Evolutionary conservation across 2,329 filamentous ascomycete species (phyloP).

Genomic region (Chrysosporium queenslandicum): DNA sequence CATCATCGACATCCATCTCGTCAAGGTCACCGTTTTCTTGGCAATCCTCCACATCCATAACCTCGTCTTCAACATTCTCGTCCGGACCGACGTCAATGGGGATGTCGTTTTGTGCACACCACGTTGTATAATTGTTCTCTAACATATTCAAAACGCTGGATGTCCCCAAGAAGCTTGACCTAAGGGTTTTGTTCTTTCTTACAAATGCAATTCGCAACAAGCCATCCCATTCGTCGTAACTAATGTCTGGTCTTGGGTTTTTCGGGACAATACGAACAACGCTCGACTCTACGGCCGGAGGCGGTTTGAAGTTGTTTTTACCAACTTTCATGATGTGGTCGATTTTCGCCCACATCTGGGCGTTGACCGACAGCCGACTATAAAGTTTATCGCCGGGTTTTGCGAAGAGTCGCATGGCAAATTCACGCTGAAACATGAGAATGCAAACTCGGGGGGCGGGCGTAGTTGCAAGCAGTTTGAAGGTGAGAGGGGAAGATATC

Average conservation of each 20-base stretch:
- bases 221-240: conserved; percentile 92
- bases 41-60: conserved; percentile 29
- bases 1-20: conserved; percentile 45
- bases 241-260: conserved; percentile 72
- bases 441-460: conserved; percentile 75
- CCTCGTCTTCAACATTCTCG: conserved; percentile 27
- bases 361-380: conserved; percentile 81
- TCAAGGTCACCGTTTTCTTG: conserved; percentile 36
- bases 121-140: conserved; percentile 80
- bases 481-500: conserved; percentile 86
- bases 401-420: conserved; percentile 80
- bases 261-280: conserved; percentile 88
- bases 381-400: conserved; percentile 82
- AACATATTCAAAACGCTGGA: conserved; percentile 72
- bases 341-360: conserved; percentile 78
- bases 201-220: conserved; percentile 73
- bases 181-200: conserved; percentile 81
- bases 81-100: conserved; percentile 57
- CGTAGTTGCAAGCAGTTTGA: conserved; percentile 72
- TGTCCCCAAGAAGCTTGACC: conserved; percentile 70
- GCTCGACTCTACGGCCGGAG: conserved; percentile 81
- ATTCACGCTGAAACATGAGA: conserved; percentile 96
- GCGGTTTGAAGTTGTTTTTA: conserved; percentile 91
- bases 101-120: conserved; percentile 78
- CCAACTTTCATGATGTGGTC: conserved; percentile 79